Conservation (phyloP, 163 green algal species). For the Scenedesmus sp. region DNA sequence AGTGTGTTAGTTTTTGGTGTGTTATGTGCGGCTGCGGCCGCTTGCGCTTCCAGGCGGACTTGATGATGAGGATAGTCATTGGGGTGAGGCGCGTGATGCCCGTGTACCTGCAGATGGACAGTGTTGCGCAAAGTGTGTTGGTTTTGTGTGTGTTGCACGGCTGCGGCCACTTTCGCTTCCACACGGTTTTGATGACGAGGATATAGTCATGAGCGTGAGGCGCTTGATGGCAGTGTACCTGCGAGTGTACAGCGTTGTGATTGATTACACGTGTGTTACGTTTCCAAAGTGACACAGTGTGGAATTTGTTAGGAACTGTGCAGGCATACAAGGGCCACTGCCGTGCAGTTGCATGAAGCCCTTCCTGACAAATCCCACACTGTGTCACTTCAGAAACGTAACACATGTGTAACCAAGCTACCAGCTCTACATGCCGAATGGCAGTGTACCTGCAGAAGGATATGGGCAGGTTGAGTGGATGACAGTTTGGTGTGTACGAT, state of each 20-base stretch:
- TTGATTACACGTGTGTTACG: slow-evolving; percentile 22
- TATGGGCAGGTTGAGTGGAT: neutral
- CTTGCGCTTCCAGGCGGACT: slow-evolving; percentile 51
- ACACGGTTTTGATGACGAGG: slow-evolving; percentile 64
- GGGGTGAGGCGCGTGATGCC: neutral
- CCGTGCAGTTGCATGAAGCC: too few relatives aligned
- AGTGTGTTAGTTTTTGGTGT: too few relatives aligned
- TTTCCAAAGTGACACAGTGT: slow-evolving; percentile 40
- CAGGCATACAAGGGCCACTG: too few relatives aligned
- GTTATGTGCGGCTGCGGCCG: slow-evolving; percentile 55
- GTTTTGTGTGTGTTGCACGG: too few relatives aligned
- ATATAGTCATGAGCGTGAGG: slow-evolving; percentile 81
- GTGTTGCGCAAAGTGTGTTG: too few relatives aligned
- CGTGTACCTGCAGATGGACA: neutral
- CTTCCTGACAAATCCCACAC: neutral
- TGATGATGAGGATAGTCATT: slow-evolving; percentile 69
- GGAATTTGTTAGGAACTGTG: neutral
- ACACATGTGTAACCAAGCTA: neutral
- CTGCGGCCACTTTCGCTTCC: slow-evolving; percentile 21
- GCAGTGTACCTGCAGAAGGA: neutral
- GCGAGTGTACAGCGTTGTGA: neutral
- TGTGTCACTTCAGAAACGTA: slow-evolving; percentile 55
- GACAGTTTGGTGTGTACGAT: too few relatives aligned
- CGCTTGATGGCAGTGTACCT: slow-evolving; percentile 82
- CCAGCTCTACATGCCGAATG: neutral